Conservation (phyloP, 306 rosid genomes). For the Acacia melanoxylon region DNA sequence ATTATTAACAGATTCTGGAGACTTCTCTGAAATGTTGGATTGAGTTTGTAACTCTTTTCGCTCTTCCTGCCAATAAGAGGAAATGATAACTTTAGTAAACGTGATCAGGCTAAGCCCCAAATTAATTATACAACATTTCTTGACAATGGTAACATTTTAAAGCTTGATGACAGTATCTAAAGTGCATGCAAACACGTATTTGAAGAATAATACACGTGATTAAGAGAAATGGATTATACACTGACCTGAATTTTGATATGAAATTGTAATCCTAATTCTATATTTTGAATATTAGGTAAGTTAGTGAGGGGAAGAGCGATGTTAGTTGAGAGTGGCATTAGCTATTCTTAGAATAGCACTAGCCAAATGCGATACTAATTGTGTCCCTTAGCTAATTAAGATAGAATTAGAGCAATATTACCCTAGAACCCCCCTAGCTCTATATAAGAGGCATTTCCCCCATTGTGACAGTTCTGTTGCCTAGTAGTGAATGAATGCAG, state of each 20-base stretch:
- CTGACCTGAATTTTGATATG: not conserved
- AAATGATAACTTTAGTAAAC: not conserved
- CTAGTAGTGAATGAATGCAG: too few relatives aligned
- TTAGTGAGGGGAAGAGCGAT: too few relatives aligned
- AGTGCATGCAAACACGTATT: not conserved
- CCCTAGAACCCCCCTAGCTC: too few relatives aligned
- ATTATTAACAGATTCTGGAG: conserved; percentile 75
- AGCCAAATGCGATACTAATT: too few relatives aligned
- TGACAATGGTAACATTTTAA: not conserved
- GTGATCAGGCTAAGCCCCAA: conserved; percentile 15
- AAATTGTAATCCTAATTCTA: too few relatives aligned
- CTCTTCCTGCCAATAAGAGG: conserved; percentile 62
- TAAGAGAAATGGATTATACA: conserved; percentile 5
- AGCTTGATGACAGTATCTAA: not conserved
- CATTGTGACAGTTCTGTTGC: too few relatives aligned
- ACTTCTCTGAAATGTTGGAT: conserved; percentile 75
- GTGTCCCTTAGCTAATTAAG: too few relatives aligned
- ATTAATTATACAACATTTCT: not conserved
- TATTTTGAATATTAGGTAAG: too few relatives aligned
- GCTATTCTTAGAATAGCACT: too few relatives aligned
- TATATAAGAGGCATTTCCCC: too few relatives aligned
- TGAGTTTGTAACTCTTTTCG: conserved; percentile 73
- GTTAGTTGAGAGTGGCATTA: too few relatives aligned
- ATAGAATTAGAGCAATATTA: too few relatives aligned
- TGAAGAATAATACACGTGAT: conserved; percentile 3